Base-by-base conservation (phyloP, 2,329 filamentous ascomycete species). In the Colletotrichum phormii region DNA sequence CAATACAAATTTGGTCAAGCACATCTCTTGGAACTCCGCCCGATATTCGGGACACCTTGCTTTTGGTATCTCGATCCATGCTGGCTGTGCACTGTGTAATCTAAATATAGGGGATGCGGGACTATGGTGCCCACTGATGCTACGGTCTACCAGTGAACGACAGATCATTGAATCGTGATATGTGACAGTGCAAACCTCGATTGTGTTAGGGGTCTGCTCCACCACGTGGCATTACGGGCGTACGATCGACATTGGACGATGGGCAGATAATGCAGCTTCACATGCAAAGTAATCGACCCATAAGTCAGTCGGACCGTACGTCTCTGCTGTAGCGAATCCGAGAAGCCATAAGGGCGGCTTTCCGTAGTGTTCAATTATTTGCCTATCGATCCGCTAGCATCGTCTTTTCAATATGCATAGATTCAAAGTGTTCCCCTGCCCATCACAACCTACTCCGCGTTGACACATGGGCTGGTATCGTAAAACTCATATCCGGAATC, bases 151-250 rank as follows among this genome's bases (percentile, higher is more conserved):
- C n/a, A 8, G 33, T 29, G 2, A 26, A 46, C 26, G 18, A 54
- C 54, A 54, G 12, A 5, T 26, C 5, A 13, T 29, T 13, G 29
- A 18, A n/a, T 8, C 18, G 13, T 9, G 7, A 15, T 11, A 24
- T 24, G 13, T 35, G 46, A 63, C 60, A 24, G 22, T 24, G 67
- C 31, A 59, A 46, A 67, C 63, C 11, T 24, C 54, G 49, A 57
- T 29, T 53, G 37, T 54, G 42, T 49, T 53, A 53, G 55, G 46
- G 42, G n/a, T 24, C 31, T 46, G 35, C 55, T 12, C 22, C 2
- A n/a, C 55, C 67, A 71, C 67, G 67, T 67, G 63, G 33, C 35
- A 46, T 15, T 4, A 57, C 54, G 33, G 67, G 63, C 31, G 26
- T 61, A 49, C n/a, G n/a, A 33, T 0, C 22, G 22, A 67, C n/a